phyloP scores from a whole-genome alignment of 2,329 filamentous ascomycete genomes.

The Aureobasidium sp. region DNA sequence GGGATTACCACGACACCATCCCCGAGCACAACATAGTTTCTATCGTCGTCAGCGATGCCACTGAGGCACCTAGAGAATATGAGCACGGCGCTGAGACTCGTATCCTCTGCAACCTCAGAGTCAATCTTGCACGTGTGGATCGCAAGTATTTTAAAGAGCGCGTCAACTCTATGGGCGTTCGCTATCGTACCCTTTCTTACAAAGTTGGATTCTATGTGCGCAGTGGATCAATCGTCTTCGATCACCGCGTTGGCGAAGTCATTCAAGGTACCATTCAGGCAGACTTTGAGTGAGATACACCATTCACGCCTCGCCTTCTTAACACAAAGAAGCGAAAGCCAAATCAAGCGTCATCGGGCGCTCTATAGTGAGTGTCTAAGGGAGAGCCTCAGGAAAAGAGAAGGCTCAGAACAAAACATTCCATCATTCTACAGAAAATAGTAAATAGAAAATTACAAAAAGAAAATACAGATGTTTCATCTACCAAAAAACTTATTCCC shows the following conservation, averaged over 20 bases:
- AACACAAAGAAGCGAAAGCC: too few species aligned
- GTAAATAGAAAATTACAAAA: background rate
- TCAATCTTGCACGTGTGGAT: conserved; percentile 69
- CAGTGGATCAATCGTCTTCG: conserved; percentile 68
- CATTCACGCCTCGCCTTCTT: too few species aligned
- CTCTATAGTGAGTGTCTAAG: too few species aligned
- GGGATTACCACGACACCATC: too few species aligned
- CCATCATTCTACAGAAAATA: too few species aligned
- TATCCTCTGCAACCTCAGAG: conserved; percentile 66
- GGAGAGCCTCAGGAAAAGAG: too few species aligned
- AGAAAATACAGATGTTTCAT: background rate
- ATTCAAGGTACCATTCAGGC: conserved; percentile 70
- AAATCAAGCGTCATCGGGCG: too few species aligned
- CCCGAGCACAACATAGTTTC: background rate
- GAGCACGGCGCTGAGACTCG: conserved; percentile 43
- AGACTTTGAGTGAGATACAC: conserved; percentile 53
- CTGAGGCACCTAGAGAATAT: background rate
- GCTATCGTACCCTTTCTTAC: conserved; percentile 77
- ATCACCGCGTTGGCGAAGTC: conserved; percentile 70
- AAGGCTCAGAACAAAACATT: too few species aligned
- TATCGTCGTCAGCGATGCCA: background rate
- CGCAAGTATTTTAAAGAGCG: conserved; percentile 64
- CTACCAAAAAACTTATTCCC: background rate
- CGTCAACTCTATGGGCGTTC: conserved; percentile 68
- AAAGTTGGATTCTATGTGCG: conserved; percentile 78